phyloP scores from a whole-genome alignment of 2,329 filamentous ascomycete species.

The Elsinoe australis region DNA sequence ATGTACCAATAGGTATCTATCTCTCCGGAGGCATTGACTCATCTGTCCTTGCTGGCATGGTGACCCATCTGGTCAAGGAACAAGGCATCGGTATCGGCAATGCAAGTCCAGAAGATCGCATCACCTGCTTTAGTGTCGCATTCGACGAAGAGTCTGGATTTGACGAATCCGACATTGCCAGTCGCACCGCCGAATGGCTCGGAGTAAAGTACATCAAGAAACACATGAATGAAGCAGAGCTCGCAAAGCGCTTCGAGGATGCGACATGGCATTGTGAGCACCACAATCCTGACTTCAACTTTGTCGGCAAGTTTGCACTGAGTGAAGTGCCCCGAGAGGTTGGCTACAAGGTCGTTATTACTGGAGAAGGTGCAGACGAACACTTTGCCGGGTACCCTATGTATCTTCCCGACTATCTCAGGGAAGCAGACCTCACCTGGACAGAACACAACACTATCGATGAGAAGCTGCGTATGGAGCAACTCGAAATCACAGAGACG shows the following conservation, averaged over 20 bases:
- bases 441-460: constrained; percentile 23
- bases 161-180: constrained; percentile 46
- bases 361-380: constrained; percentile 42
- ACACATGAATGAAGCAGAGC: constrained; percentile 37
- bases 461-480: constrained; percentile 22
- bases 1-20: constrained; percentile 52
- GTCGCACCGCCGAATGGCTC: constrained; percentile 43
- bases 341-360: constrained; percentile 49
- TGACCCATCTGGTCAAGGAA: constrained; percentile 44
- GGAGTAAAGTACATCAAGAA: constrained; percentile 41
- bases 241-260: constrained; percentile 39
- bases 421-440: constrained; percentile 40
- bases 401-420: constrained; percentile 42
- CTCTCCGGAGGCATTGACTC: constrained; percentile 53
- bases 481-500: constrained; percentile 24
- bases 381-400: constrained; percentile 47
- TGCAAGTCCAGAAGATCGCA: constrained; percentile 32
- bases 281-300: constrained; percentile 46
- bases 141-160: constrained; percentile 44
- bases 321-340: constrained; percentile 39
- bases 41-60: constrained; percentile 50
- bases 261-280: constrained; percentile 41
- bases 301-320: constrained; percentile 46
- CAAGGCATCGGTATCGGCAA: constrained; percentile 43
- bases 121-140: constrained; percentile 47